Conservation (phyloP, 192 early-diverging fungal species). For the Backusella australiensis region DNA sequence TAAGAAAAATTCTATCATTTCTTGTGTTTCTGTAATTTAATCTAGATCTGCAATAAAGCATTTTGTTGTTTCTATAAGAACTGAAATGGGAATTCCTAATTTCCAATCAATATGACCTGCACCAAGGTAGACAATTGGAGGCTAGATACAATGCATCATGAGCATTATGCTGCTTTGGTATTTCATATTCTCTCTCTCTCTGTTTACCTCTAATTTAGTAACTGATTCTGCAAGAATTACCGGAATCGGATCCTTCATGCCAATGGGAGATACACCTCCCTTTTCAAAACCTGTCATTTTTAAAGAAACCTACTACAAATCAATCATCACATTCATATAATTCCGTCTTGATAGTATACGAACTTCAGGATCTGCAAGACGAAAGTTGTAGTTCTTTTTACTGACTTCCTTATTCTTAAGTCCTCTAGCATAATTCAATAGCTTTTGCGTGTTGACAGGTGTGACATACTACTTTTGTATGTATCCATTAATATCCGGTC, state of each 20-base stretch:
- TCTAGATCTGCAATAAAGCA: slow-evolving; percentile 14
- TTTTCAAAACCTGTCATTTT: slow-evolving; percentile 74
- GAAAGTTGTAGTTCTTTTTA: slow-evolving; percentile 79
- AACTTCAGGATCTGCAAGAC: slow-evolving; percentile 62
- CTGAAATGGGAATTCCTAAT: slow-evolving; percentile 59
- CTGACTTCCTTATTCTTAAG: slow-evolving; percentile 48
- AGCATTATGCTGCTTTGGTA: neutral
- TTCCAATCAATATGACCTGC: slow-evolving; percentile 88
- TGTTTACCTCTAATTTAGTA: slow-evolving; percentile 48
- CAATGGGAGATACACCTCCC: slow-evolving; percentile 72
- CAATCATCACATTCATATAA: neutral
- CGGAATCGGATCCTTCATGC: slow-evolving; percentile 53
- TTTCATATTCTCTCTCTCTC: neutral
- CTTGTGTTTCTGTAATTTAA: neutral
- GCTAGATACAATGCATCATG: slow-evolving; percentile 22
- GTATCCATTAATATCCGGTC: neutral
- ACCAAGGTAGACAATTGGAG: slow-evolving; percentile 73
- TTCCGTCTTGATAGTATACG: neutral
- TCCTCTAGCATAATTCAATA: slow-evolving; percentile 63
- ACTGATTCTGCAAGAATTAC: slow-evolving; percentile 68
- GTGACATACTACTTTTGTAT: slow-evolving; percentile 40
- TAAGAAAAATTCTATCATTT: neutral
- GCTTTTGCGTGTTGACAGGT: slow-evolving; percentile 57
- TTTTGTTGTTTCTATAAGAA: slow-evolving; percentile 44
- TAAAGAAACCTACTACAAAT: slow-evolving; percentile 43